Percentiles rank a stretch among this genome's conserved stretches.
Conservation (phyloP, 345 rosid genomes). For the Lagerstroemia speciosa region DNA sequence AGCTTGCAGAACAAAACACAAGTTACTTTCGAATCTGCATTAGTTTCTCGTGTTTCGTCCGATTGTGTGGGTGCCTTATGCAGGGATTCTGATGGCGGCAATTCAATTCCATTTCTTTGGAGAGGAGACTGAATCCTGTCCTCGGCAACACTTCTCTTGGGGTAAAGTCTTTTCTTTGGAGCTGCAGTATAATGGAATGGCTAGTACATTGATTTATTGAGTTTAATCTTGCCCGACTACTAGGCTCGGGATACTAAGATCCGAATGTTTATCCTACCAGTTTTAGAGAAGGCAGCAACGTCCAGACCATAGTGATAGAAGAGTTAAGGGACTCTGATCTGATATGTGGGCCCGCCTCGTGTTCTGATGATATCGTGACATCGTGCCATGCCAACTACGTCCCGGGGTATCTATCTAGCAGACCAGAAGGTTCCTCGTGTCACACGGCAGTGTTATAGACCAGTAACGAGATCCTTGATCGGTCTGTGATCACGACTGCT, state of each 20-base stretch:
- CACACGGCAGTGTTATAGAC: too few species aligned
- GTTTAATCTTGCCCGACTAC: background rate
- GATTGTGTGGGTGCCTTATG: background rate
- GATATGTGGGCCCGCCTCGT: too few species aligned
- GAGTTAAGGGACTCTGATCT: background rate
- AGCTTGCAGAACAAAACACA: background rate
- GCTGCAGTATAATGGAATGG: background rate
- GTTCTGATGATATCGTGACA: too few species aligned
- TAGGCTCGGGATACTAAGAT: background rate
- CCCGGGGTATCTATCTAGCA: too few species aligned
- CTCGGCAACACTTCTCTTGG: background rate
- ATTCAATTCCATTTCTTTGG: background rate
- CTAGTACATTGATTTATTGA: background rate
- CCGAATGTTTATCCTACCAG: too few species aligned
- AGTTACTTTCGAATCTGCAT: background rate
- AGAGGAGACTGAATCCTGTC: background rate
- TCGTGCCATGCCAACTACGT: too few species aligned
- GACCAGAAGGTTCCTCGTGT: too few species aligned
- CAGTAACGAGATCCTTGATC: too few species aligned
- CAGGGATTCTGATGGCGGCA: background rate
- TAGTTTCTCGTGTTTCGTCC: background rate
- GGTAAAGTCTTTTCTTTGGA: background rate
- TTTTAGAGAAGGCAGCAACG: too few species aligned
- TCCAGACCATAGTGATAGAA: too few species aligned
- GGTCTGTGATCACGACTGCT: too few species aligned